Percentiles rank a stretch among this genome's conserved stretches.
phyloP scores from a whole-genome alignment of 2,329 filamentous ascomycete species.

The Neofusicoccum umdonicola region DNA sequence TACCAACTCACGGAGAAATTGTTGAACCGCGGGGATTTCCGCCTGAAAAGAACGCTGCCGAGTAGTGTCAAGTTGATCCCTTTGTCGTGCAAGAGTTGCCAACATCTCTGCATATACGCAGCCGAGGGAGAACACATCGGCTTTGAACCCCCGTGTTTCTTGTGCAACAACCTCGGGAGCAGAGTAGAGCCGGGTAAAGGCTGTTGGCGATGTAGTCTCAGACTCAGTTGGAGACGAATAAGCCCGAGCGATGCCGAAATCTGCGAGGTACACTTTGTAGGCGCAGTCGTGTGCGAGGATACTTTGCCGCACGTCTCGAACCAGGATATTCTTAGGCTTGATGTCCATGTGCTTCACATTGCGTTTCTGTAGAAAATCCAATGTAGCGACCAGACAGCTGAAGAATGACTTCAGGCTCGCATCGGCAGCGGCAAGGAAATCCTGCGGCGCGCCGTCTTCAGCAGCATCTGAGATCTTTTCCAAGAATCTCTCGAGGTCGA shows the following conservation, averaged over 20 bases:
- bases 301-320: neutral
- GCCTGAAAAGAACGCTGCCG: no score
- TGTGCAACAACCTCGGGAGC: constrained; percentile 35
- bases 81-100: neutral
- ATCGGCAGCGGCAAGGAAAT: no score
- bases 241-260: constrained; percentile 32
- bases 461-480: neutral
- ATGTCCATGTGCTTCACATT: constrained; percentile 29
- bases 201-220: constrained; percentile 22
- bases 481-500: constrained; percentile 16
- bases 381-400: constrained; percentile 18
- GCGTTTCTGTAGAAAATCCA: constrained; percentile 22
- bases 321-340: constrained; percentile 27
- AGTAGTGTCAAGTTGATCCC: no score
- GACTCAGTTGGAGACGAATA: constrained; percentile 24
- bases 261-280: constrained; percentile 31
- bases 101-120: constrained; percentile 25
- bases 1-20: no score
- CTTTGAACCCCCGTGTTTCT: constrained; percentile 29
- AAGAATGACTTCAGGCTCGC: neutral
- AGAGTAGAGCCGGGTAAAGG: constrained; percentile 33
- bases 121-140: constrained; percentile 29
- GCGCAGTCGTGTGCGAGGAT: no score
- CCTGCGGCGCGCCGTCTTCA: no score
- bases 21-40: no score